Base-by-base conservation (phyloP, 306 rosid species). In the Prunus dulcis region DNA sequence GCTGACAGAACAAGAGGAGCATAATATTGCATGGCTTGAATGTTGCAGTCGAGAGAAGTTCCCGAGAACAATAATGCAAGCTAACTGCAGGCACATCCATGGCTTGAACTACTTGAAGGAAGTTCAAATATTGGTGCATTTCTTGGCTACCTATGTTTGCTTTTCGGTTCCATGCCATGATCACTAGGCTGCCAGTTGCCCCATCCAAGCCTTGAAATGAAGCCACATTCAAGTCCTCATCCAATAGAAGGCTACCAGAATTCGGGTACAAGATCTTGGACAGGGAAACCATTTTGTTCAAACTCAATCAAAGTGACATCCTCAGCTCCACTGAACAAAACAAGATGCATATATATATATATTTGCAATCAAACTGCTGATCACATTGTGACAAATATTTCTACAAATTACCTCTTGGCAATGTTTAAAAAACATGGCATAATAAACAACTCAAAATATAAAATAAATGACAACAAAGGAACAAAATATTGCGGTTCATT, bases 251-350 rank as follows among this genome's bases (percentile, higher is more conserved):
- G 3, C 73, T 41, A 51, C 61, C 58, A 49, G 23, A 64, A 64
- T 18, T 64, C 27, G 27, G 49, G 46, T 34, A 34, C 19, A 4
- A 28, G 19, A 69, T 18, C 43, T 9, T 3, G 1, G 4, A 50
- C 28, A 10, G 41, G 46, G 1, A 3, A 34, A 20, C 76, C 65
- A 55, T 32, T 55, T 38, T 55, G 66, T 57, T 20, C 18, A 72
- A 38, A 63, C 14, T 57, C 18, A 41, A 28, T 45, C n/a, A 28
- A 25, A 15, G 7, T 7, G 67, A 15, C 58, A 61, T 18, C 69
- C 77, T 73, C 77, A 27, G 69, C 77, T 46, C 69, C 77, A 47
- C 77, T 61, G 58, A 43, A 9, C 30, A 58, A 73, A 73, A 27
- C 47, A 25, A 73, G 45, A 58, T 15, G 41, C 43, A 72, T 55